A percentile compares a stretch with the other conserved stretches of the same genome.
These are phyloP conservation scores for Claviceps pazoutovae DNA, from an alignment of 2,329 filamentous ascomycete genomes.

Conservation along the genomic window DNA sequence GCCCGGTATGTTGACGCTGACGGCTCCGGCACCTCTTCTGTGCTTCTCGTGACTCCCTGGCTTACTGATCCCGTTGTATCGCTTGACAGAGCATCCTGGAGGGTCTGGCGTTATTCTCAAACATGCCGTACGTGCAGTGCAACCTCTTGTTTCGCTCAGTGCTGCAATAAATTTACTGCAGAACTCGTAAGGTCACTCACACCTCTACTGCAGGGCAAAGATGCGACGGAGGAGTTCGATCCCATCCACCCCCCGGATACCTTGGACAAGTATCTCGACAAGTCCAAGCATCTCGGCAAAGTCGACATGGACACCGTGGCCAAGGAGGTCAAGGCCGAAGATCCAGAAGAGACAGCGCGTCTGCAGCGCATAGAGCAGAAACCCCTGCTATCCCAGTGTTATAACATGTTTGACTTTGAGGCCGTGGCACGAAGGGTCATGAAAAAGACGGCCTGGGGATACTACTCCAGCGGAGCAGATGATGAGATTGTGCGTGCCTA, in stretches of 20 bases:
- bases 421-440: slow-evolving; percentile 77
- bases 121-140: slow-evolving; percentile 50
- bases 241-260: slow-evolving; percentile 83
- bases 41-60: not conserved
- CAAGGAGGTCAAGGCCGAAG: slow-evolving; percentile 55
- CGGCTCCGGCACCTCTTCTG: not conserved
- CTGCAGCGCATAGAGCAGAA: slow-evolving; percentile 61
- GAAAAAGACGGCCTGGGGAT: slow-evolving; percentile 95
- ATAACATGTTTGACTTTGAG: slow-evolving; percentile 93
- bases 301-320: slow-evolving; percentile 79
- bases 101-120: slow-evolving; percentile 90
- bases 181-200: not conserved
- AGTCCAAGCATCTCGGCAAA: slow-evolving; percentile 74
- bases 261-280: slow-evolving; percentile 68
- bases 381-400: slow-evolving; percentile 75
- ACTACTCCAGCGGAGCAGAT: slow-evolving; percentile 80
- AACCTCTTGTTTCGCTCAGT: too few species aligned
- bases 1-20: slow-evolving; percentile 37
- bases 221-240: slow-evolving; percentile 84
- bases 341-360: slow-evolving; percentile 44
- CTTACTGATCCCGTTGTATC: not conserved
- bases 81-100: slow-evolving; percentile 60
- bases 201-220: slow-evolving; percentile 49
- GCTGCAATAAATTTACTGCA: too few species aligned
- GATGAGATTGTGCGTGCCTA: slow-evolving; percentile 25